Percentiles rank a stretch among this genome's conserved stretches.
These are phyloP conservation scores for Leishmania braziliensis DNA, from an alignment of 208 protist species.

Conservation along the genomic window DNA sequence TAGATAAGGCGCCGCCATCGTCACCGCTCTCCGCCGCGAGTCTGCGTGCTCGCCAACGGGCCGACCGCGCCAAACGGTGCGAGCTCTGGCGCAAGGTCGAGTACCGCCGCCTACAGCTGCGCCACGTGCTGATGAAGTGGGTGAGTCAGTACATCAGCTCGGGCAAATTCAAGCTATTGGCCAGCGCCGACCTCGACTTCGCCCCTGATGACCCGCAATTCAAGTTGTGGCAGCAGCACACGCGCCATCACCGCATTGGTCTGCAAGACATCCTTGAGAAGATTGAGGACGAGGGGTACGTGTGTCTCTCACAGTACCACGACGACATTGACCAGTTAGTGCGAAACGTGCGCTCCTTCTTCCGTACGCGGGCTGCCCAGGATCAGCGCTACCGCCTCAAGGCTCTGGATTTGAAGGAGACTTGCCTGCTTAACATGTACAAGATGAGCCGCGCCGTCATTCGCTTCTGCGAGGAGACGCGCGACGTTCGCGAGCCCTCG, in stretches of 20 bases:
- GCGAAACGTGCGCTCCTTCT: conserved; percentile 82
- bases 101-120: conserved; percentile 81
- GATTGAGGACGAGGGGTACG: conserved; percentile 78
- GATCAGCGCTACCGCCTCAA: conserved; percentile 72
- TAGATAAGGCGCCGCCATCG: conserved; percentile 12
- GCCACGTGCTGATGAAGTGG: conserved; percentile 81
- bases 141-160: conserved; percentile 69
- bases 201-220: conserved; percentile 45
- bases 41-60: conserved; percentile 11
- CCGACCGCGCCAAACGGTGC: conserved; percentile 24
- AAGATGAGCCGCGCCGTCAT: conserved; percentile 78
- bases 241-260: conserved; percentile 42
- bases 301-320: conserved; percentile 85
- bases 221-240: conserved; percentile 70
- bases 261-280: conserved; percentile 75
- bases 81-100: conserved; percentile 74
- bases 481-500: conserved; percentile 58
- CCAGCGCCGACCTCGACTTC: conserved; percentile 73
- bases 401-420: conserved; percentile 83
- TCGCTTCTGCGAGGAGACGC: conserved; percentile 80
- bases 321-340: conserved; percentile 83
- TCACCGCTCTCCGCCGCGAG: conserved; percentile 12
- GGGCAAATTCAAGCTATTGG: conserved; percentile 63
- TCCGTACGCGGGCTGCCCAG: conserved; percentile 50
- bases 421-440: conserved; percentile 76